Percentiles rank a stretch among this genome's conserved stretches.
These are phyloP conservation scores for Yarrowia deformans DNA, from an alignment of 805 yeast genomes.

Conservation along the genomic window DNA sequence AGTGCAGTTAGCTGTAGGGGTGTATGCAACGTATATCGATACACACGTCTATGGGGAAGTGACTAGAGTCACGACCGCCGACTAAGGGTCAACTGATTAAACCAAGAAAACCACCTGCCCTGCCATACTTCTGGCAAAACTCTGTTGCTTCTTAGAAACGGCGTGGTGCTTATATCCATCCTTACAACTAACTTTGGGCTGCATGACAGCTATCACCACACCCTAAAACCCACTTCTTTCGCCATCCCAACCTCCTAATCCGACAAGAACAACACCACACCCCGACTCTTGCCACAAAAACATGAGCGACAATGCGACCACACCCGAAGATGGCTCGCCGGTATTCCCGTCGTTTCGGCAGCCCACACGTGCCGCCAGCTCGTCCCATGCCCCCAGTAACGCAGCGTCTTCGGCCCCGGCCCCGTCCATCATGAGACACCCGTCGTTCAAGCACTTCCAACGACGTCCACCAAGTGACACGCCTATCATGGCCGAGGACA, in stretches of 20 bases:
- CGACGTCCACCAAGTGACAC: slow-evolving; percentile 34
- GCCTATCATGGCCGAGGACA: slow-evolving; percentile 23
- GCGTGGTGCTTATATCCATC: slow-evolving; percentile 10
- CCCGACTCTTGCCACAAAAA: background rate
- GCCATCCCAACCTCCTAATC: slow-evolving; percentile 19
- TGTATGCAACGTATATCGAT: background rate
- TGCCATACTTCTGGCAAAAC: background rate
- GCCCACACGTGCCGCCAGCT: background rate
- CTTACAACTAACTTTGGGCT: slow-evolving; percentile 16
- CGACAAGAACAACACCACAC: slow-evolving; percentile 14
- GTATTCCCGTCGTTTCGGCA: slow-evolving; percentile 22
- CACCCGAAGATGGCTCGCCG: slow-evolving; percentile 35
- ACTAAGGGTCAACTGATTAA: background rate
- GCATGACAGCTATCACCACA: slow-evolving; percentile 35
- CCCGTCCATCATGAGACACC: slow-evolving; percentile 31
- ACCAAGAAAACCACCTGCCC: background rate
- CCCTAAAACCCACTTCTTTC: slow-evolving; percentile 25
- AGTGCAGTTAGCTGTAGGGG: background rate
- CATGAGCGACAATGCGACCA: slow-evolving; percentile 35
- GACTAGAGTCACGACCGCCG: no score
- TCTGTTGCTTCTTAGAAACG: slow-evolving; percentile 3
- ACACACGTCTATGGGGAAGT: no score
- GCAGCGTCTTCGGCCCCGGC: slow-evolving; percentile 13
- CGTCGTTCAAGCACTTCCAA: slow-evolving; percentile 31
- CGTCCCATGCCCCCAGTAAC: background rate